These are phyloP conservation scores for Avena sativa DNA, from an alignment of 176 grass and related monocot genomes.

Conservation along the genomic window DNA sequence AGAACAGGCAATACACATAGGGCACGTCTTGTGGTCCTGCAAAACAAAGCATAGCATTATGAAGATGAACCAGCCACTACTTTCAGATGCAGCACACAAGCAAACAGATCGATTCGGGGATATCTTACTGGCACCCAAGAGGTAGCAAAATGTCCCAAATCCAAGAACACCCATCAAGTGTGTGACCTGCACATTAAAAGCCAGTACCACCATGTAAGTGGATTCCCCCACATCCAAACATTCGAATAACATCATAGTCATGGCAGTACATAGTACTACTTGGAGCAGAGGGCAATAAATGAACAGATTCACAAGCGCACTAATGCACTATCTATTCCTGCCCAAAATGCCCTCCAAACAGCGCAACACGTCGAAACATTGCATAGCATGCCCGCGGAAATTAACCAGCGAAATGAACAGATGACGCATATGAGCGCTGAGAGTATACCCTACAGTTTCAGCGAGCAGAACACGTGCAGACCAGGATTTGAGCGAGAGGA, in stretches of 20 bases:
- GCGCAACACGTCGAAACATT: neutral
- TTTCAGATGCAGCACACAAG: slow-evolving; percentile 8
- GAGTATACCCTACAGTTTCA: neutral
- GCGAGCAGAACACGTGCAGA: neutral
- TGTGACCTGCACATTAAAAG: slow-evolving; percentile 78
- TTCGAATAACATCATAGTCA: slow-evolving; percentile 28
- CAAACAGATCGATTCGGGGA: slow-evolving; percentile 26
- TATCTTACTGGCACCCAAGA: slow-evolving; percentile 94
- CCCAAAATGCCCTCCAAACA: neutral
- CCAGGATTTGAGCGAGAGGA: neutral
- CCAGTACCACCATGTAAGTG: slow-evolving; percentile 9
- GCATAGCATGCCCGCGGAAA: slow-evolving; percentile 11
- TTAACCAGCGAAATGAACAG: neutral
- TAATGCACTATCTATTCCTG: neutral
- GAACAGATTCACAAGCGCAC: neutral
- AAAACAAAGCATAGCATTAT: slow-evolving; percentile 27
- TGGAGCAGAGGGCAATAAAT: slow-evolving; percentile 29
- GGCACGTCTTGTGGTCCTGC: slow-evolving; percentile 89
- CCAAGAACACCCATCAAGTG: slow-evolving; percentile 91
- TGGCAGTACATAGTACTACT: neutral
- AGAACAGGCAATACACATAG: slow-evolving; percentile 95
- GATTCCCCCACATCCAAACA: slow-evolving; percentile 14
- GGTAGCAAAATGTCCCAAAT: slow-evolving; percentile 97
- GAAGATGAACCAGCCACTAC: slow-evolving; percentile 18
- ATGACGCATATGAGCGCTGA: neutral